Conservation (phyloP, 257 asterid genomes). For the Eustoma russellianum region DNA sequence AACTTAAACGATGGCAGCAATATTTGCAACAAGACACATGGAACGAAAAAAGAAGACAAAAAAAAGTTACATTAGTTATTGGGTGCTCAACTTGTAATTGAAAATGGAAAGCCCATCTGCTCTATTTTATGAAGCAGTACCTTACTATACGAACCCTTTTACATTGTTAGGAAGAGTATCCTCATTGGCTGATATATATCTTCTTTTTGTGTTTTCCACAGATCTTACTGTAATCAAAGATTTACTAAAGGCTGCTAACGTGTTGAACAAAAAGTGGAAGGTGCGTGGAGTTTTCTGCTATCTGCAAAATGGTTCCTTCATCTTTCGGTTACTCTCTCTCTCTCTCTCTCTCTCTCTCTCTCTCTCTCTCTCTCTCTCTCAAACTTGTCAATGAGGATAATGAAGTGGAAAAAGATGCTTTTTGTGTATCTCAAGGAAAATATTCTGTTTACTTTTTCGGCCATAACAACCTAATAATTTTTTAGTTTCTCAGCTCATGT, state of each 20-base stretch:
- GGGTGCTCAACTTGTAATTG: too few relatives aligned
- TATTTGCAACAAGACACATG: too few relatives aligned
- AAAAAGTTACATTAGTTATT: too few relatives aligned
- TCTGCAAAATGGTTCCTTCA: neutral
- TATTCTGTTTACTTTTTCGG: neutral
- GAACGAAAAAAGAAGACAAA: too few relatives aligned
- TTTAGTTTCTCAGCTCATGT: neutral
- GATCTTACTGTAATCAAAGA: slow-evolving; percentile 76
- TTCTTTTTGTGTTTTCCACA: slow-evolving; percentile 8
- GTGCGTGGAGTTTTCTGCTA: slow-evolving; percentile 22
- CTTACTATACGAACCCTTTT: neutral
- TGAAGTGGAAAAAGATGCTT: too few relatives aligned
- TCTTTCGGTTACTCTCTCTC: neutral
- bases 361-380: neutral
- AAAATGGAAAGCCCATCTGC: too few relatives aligned
- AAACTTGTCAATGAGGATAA: too few relatives aligned
- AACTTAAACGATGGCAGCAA: too few relatives aligned
- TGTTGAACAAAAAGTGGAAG: slow-evolving; percentile 72
- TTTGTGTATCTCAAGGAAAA: too few relatives aligned
- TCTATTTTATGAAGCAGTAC: neutral
- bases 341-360: neutral
- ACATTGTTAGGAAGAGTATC: neutral
- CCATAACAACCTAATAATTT: neutral
- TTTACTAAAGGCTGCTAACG: slow-evolving; percentile 50
- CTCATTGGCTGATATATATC: neutral